Percentiles rank a stretch among this genome's conserved stretches.
These are phyloP conservation scores for Thecaphora thlaspeos DNA, from an alignment of 1,284 basidiomycete genomes.

Conservation along the genomic window DNA sequence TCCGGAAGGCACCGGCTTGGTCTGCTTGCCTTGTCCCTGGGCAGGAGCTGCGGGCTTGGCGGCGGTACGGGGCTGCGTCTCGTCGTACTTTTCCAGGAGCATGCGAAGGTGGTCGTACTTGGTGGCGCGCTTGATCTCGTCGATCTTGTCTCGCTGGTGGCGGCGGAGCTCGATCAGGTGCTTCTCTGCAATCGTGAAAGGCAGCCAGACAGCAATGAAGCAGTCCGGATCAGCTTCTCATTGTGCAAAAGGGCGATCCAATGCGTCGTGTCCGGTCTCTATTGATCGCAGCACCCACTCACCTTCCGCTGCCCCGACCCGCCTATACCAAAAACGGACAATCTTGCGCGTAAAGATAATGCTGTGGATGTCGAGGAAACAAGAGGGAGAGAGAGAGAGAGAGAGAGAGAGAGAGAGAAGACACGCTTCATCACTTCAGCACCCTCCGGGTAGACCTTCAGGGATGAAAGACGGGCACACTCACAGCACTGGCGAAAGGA, in stretches of 20 bases:
- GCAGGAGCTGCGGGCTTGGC: slow-evolving; percentile 5
- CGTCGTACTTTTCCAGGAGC: slow-evolving; percentile 87
- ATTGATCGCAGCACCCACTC: too few species aligned
- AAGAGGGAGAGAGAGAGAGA: too few species aligned
- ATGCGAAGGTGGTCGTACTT: slow-evolving; percentile 90
- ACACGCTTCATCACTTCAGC: too few species aligned
- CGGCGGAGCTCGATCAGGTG: slow-evolving; percentile 73
- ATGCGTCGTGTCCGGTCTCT: too few species aligned
- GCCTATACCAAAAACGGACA: slow-evolving; percentile 80
- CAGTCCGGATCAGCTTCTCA: too few species aligned
- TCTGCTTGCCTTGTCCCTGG: neutral
- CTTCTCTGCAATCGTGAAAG: slow-evolving; percentile 67
- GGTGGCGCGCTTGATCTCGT: slow-evolving; percentile 95
- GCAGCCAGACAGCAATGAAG: too few species aligned
- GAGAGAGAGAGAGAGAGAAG: neutral
- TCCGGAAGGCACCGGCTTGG: neutral
- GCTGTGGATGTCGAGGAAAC: slow-evolving; percentile 60
- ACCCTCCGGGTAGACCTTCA: too few species aligned
- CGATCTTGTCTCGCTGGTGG: slow-evolving; percentile 80
- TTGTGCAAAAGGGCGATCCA: too few species aligned
- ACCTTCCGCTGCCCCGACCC: slow-evolving; percentile 75
- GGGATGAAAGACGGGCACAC: too few species aligned
- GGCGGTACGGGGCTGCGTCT: slow-evolving; percentile 58
- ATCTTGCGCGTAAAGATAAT: slow-evolving; percentile 79
- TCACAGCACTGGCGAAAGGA: slow-evolving; percentile 23